Base-by-base conservation (phyloP, 352 stramenopile species). In the Phytophthora constricta region DNA sequence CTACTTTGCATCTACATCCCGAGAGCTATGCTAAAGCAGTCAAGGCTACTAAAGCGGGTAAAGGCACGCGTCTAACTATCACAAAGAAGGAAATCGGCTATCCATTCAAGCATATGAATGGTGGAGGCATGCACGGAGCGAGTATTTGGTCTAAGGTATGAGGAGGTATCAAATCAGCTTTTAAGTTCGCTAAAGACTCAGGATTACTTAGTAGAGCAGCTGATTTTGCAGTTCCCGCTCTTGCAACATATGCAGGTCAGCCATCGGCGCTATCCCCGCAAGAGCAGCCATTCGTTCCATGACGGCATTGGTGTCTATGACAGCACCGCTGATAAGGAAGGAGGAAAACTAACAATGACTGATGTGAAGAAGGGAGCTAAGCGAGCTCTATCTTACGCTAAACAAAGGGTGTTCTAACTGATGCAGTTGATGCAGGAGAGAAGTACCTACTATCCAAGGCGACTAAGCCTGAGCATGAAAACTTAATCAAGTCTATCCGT, bases 111-210 rank as follows among this genome's bases (percentile, higher is more conserved):
- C 2, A 20, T 2, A 17, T 17, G 1, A 11, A 23, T 10, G 41
- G 41, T 8, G 14, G 16, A 42, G 60, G 47, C 14, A 66, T 68
- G n/a, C n/a, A n/a, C n/a, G n/a, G n/a, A n/a, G n/a, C n/a, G n/a
- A n/a, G n/a, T n/a, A n/a, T n/a, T n/a, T n/a, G n/a, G n/a, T n/a
- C n/a, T n/a, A 13, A 16, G 14, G n/a, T 42, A 4, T 42, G 11
- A 42, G 34, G 14, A 19, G 34, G 31, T 16, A 3, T 10, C n/a
- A n/a, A n/a, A n/a, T n/a, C n/a, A n/a, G n/a, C n/a, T n/a, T n/a
- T n/a, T n/a, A n/a, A n/a, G n/a, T n/a, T n/a, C n/a, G n/a, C n/a
- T n/a, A n/a, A n/a, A n/a, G n/a, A n/a, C n/a, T n/a, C n/a, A n/a
- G n/a, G n/a, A n/a, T n/a, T n/a, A n/a, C n/a, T n/a, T n/a, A n/a